Evolutionary conservation across 2,329 filamentous ascomycete species (phyloP), one percentile per base, ranked within the genome.

Genomic region (Pseudogymnoascus sp.): DNA sequence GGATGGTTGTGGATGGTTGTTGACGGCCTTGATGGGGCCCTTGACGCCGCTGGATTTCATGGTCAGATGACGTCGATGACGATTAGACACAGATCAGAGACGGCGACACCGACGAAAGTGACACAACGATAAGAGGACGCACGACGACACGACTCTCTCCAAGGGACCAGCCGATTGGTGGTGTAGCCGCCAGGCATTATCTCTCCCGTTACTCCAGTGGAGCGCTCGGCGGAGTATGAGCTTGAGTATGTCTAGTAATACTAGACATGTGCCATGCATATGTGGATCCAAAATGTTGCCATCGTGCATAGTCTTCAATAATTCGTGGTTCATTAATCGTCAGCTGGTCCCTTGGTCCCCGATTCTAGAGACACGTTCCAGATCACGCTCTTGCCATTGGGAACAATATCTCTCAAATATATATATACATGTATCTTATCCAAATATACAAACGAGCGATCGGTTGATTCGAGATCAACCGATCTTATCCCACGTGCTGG

Each of bases 41-140:
- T 45, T 23, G 39, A 45, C 18, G 19, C 19, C 26, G 26, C 33
- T 18, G 9, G 45, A 52, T 52, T 23, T n/a, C 26, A 52, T 13
- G 15, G 26, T 52, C 45, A 52, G n/a, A 52, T 52, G 45, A 52
- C 45, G 45, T 52, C 45, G 45, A 52, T 52, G 45, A 52, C 45
- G 45, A 52, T 30, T 52, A 52, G 45, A 52, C 26, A 33, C 26
- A 19, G 26, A 52, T 52, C 26, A 28, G 41, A 48, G 13, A 48
- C 41, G 23, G 41, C n/a, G 45, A 52, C n/a, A 30, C 45, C 45
- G 45, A 52, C 41, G 15, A 52, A 12, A 23, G 19, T 41, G 38
- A 41, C 38, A 41, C 38, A 19, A n/a, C 12, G 6, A 23, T 41
- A 26, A 26, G 41, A 48, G 21, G 15, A 48, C 26, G 23, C 38